A percentile compares a stretch with the other conserved stretches of the same genome.
phyloP scores from a whole-genome alignment of 23 red algal species.

The Pyropia haitanensis region DNA sequence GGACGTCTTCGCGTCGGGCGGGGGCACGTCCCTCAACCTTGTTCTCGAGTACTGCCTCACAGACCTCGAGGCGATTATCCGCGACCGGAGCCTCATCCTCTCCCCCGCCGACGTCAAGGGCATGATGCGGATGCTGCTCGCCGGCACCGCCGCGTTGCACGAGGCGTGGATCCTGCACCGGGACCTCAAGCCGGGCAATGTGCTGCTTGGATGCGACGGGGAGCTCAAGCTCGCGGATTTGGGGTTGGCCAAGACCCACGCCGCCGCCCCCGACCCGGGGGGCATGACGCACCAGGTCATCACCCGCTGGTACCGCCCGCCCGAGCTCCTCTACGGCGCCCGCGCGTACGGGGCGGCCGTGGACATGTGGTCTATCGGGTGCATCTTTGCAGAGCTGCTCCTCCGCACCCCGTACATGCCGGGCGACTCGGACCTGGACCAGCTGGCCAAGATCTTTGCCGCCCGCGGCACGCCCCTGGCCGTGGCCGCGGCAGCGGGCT shows the following conservation, averaged over 20 bases:
- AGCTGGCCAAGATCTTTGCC: constrained; percentile 82
- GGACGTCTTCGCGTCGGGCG: constrained; percentile 61
- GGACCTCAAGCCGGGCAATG: constrained; percentile 95
- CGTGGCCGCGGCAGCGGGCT: background rate
- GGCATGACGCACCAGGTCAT: constrained; percentile 81
- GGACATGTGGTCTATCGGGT: constrained; percentile 95
- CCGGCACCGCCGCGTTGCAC: constrained; percentile 65
- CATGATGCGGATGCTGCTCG: constrained; percentile 64
- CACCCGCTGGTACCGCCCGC: constrained; percentile 95
- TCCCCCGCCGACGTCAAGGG: constrained; percentile 72
- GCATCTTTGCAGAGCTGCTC: constrained; percentile 98
- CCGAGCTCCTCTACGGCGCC: constrained; percentile 89
- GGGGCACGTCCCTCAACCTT: constrained; percentile 75
- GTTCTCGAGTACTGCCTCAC: constrained; percentile 93
- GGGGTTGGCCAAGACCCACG: constrained; percentile 74
- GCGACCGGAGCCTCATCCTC: constrained; percentile 65
- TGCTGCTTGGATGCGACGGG: constrained; percentile 81
- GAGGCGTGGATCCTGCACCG: constrained; percentile 82
- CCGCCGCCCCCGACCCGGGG: constrained; percentile 40
- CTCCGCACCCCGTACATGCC: constrained; percentile 84
- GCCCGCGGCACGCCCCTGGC: constrained; percentile 75
- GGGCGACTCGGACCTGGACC: constrained; percentile 92
- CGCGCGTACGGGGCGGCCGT: constrained; percentile 66
- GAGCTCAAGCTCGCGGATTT: constrained; percentile 95
- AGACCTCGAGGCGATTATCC: constrained; percentile 85